Base-by-base conservation (phyloP, 768 basidiomycete species). In the Serendipita sp. region DNA sequence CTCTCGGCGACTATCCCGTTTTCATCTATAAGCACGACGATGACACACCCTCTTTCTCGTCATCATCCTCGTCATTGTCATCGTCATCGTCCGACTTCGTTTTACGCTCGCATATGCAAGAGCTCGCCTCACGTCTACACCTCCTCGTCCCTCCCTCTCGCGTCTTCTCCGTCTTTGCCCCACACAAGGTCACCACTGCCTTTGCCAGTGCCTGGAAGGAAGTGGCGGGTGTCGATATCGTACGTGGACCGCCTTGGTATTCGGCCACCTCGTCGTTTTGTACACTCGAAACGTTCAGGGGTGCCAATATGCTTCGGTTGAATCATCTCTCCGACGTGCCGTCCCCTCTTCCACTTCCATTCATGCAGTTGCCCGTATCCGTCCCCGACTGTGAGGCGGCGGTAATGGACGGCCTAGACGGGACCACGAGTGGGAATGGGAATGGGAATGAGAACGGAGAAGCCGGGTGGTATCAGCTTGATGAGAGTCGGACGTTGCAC, bases 91-190 rank as follows among this genome's bases (percentile, higher is more conserved):
- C 23, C 23, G 23, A 23, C 23, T 23, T 23, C 23, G 23, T 32
- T 60, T 35, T 60, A 8, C 23, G 32, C 4, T n/a, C 56, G 2
- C 35, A 28, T 60, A 60, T 60, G 23, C 4, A 23, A 3, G 23
- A 4, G 10, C 16, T 60, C 23, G 35, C 35, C 56, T 23, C 16
- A 8, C 23, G 28, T 8, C 35, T 60, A 1, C 16, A 11, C 35
- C 2, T 10, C 4, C 28, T 23, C 34, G 35, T 36, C 56, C 56
- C 56, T 8, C 56, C 56, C 16, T 36, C 23, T 23, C 56, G 56
- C 56, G 56, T 60, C 56, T 60, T 60, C 34, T 60, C 56, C 56
- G 56, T 60, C 56, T 60, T 60, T 36, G 23, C 56, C 4, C 35
- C 35, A 0, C 10, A 30, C 2, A 23, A 23, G 7, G 35, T 60